Evolutionary conservation across 768 basidiomycete species (phyloP), one percentile per base, ranked within the genome.

Genomic region (Tricholoma flavovirens): DNA sequence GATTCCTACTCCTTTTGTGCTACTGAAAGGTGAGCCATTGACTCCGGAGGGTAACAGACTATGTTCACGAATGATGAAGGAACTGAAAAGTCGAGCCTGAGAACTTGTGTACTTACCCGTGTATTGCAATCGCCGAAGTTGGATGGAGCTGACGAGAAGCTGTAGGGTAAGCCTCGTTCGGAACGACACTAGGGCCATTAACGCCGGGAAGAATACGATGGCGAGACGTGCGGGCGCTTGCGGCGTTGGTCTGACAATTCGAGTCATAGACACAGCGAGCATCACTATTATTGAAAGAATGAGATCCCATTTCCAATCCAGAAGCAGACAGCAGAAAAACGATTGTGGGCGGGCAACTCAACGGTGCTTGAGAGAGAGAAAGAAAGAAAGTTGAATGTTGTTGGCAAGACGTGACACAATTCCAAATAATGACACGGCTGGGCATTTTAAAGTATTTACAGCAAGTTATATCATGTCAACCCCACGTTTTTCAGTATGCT

Each of bases 401-500:
- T 45, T 14, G n/a, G 19, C 38, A 40, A 21, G 9, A 19, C 9
- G 40, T 21, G 40, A 42, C 40, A 21, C 19, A 3, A 42, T n/a
- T n/a, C n/a, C n/a, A n/a, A n/a, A n/a, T n/a, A n/a, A n/a, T 26
- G 24, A 26, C n/a, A n/a, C 3, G 24, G n/a, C 14, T 38, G 36
- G 14, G 43, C 22, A 24, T 45, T 22, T 45, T 24, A 14, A 45
- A 22, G 10, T 22, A 45, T 45, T 22, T 45, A 22, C 43, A 43
- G 8, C 7, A 29, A 52, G 55, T 60, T 56, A 63, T 35, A 53
- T 45, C 54, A 54, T 30, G 51, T 53, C 40, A 56, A 53, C 36
- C 58, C 55, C 50, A 53, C 46, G 57, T 40, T 10, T 36, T 59
- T 64, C 60, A 82, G 74, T 87, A 87, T 63, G 81, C 79, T 70